phyloP scores from a whole-genome alignment of 2,329 filamentous ascomycete genomes.

The Calonectria ilicicola region DNA sequence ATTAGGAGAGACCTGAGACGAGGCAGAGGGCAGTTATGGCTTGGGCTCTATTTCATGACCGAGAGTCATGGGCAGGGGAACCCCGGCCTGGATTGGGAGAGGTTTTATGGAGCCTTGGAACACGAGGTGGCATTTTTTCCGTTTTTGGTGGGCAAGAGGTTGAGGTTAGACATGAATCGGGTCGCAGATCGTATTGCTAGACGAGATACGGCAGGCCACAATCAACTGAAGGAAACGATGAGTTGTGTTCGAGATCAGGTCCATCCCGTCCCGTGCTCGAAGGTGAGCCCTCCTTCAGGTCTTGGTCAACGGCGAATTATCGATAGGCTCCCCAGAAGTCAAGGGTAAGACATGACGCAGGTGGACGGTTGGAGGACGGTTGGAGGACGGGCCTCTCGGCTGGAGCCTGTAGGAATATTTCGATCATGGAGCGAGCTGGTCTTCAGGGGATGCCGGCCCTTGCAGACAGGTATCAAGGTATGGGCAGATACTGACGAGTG shows the following conservation, averaged over 20 bases:
- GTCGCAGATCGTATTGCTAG: conserved; percentile 14
- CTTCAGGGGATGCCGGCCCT: not conserved
- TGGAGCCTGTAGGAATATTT: not conserved
- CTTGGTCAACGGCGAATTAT: not conserved
- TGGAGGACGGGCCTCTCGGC: not conserved
- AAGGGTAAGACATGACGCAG: not conserved
- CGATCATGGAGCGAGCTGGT: not conserved
- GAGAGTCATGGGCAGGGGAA: not conserved
- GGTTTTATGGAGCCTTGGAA: conserved; percentile 3
- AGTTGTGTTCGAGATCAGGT: not conserved
- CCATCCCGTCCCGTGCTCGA: not conserved
- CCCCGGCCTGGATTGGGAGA: conserved; percentile 4
- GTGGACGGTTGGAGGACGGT: not conserved
- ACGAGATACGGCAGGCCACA: conserved; percentile 5
- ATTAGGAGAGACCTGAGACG: conserved; percentile 17
- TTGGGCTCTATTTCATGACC: conserved; percentile 10
- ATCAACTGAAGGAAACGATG: not conserved
- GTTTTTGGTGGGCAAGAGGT: not conserved
- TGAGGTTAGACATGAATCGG: not conserved
- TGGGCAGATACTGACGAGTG: not conserved
- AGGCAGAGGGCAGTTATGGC: not conserved
- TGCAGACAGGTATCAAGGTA: not conserved
- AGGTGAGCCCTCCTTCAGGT: not conserved
- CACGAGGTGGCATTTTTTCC: conserved; percentile 21
- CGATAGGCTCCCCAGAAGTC: not conserved